Evolutionary conservation across 192 early-diverging fungal genomes (phyloP).

Genomic region (Spinellus fusiger): DNA sequence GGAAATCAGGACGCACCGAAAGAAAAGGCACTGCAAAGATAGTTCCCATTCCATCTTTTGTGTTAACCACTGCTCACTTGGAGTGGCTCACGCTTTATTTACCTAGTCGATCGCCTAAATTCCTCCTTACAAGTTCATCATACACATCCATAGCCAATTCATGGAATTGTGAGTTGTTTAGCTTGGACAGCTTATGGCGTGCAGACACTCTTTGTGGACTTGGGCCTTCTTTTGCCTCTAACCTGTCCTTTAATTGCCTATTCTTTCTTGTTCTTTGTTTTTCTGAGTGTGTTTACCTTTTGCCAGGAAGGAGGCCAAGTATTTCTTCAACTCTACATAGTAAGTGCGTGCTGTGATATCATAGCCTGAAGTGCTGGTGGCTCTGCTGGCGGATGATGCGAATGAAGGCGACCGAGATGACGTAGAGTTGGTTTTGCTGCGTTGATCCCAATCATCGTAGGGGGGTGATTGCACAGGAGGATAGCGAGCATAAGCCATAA

Average conservation of each 20-base stretch:
- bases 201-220: conserved; percentile 43
- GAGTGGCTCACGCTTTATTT: too few species aligned
- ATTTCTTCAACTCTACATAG: conserved; percentile 18
- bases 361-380: conserved; percentile 8
- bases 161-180: conserved; percentile 80
- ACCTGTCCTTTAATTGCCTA: background rate
- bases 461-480: conserved; percentile 6
- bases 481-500: conserved; percentile 12
- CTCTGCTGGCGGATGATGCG: conserved; percentile 20
- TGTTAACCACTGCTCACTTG: background rate
- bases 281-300: conserved; percentile 21
- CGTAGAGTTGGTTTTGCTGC: conserved; percentile 13
- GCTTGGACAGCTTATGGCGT: conserved; percentile 73
- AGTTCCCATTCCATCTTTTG: background rate
- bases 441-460: conserved; percentile 8
- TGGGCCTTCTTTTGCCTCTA: conserved; percentile 25
- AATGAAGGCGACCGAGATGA: conserved; percentile 25
- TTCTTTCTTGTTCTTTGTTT: background rate
- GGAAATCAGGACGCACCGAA: conserved; percentile 78
- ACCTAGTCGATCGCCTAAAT: conserved; percentile 51
- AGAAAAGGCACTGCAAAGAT: conserved; percentile 67
- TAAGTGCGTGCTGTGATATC: conserved; percentile 19
- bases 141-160: conserved; percentile 92
- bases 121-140: conserved; percentile 85
- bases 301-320: conserved; percentile 13